phyloP scores from a whole-genome alignment of 2,329 filamentous ascomycete genomes.

The Remersonia thermophila region DNA sequence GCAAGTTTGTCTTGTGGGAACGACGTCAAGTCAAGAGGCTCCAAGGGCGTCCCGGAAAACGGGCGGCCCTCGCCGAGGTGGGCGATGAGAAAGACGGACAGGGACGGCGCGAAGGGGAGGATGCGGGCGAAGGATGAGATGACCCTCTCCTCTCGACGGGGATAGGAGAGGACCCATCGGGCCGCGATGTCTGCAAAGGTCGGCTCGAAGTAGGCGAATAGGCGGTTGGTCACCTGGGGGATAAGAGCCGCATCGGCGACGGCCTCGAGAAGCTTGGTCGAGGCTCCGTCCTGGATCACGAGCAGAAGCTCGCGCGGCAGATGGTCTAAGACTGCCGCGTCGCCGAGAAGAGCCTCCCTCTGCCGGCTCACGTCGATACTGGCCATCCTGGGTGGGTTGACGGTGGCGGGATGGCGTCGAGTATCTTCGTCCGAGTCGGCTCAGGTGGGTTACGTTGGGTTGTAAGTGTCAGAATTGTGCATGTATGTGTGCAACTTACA shows the following conservation, averaged over 20 bases:
- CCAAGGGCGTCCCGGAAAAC: conserved; percentile 2
- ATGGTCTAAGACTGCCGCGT: conserved; percentile 41
- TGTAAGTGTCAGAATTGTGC: too few species aligned
- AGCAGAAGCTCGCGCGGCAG: conserved; percentile 59
- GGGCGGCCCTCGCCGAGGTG: conserved; percentile 10
- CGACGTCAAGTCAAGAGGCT: conserved; percentile 11
- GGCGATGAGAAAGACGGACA: conserved; percentile 54
- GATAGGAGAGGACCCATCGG: conserved; percentile 52
- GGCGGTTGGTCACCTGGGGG: conserved; percentile 54
- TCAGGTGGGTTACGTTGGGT: neutral
- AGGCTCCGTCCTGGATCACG: conserved; percentile 50
- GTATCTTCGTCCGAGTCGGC: neutral
- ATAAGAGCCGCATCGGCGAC: conserved; percentile 58
- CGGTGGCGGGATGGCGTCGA: conserved; percentile 5
- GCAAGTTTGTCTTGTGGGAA: conserved; percentile 20
- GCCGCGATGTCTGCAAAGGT: conserved; percentile 74
- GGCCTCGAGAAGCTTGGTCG: conserved; percentile 57
- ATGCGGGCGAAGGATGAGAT: conserved; percentile 68
- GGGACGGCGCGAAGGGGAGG: conserved; percentile 68
- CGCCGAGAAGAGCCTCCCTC: conserved; percentile 43
- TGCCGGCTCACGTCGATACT: conserved; percentile 42
- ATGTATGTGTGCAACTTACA: too few species aligned
- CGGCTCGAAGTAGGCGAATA: conserved; percentile 64
- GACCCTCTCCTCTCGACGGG: conserved; percentile 30
- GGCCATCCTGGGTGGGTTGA: conserved; percentile 34